Conservation (phyloP, 2,329 filamentous ascomycete genomes). For the Claviceps arundinis region DNA sequence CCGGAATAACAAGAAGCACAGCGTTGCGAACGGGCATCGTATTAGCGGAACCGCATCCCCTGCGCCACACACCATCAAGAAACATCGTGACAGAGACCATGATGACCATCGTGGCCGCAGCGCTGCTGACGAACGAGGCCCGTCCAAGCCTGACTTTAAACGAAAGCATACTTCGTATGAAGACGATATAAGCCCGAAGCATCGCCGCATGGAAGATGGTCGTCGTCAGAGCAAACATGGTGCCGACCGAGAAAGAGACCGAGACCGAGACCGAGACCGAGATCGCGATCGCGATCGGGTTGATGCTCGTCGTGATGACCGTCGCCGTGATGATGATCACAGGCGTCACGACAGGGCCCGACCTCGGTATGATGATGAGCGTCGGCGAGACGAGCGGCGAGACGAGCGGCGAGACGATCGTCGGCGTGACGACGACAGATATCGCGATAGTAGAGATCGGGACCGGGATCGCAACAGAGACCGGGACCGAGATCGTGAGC, state of each 20-base stretch:
- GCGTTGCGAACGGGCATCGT: constrained; percentile 45
- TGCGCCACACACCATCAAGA: constrained; percentile 36
- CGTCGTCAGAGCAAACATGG: constrained; percentile 24
- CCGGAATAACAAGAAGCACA: constrained; percentile 76
- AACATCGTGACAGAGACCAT: constrained; percentile 34
- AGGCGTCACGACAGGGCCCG: constrained; percentile 1
- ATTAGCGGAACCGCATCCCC: constrained; percentile 59
- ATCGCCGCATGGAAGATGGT: constrained; percentile 26
- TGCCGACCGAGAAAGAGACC: constrained; percentile 22
- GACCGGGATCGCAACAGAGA: constrained; percentile 2
- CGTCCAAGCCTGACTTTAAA: constrained; percentile 42
- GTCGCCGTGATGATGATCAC: constrained; percentile 6
- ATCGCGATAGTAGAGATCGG: constrained; percentile 12
- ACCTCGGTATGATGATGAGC: constrained; percentile 16
- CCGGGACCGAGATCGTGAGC: constrained; percentile 5
- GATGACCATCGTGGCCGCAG: constrained; percentile 39
- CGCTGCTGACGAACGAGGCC: constrained; percentile 36
- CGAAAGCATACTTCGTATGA: constrained; percentile 44
- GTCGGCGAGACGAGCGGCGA: constrained; percentile 17
- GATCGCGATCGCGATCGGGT: neutral
- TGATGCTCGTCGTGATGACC: neutral
- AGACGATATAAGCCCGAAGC: constrained; percentile 29
- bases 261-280: constrained; percentile 5
- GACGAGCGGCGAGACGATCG: constrained; percentile 12
- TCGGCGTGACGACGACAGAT: constrained; percentile 10